A percentile compares a stretch with the other conserved stretches of the same genome.
Evolutionary conservation across 148 eudicot genomes (phyloP).

Genomic region (Cornus controversa): DNA sequence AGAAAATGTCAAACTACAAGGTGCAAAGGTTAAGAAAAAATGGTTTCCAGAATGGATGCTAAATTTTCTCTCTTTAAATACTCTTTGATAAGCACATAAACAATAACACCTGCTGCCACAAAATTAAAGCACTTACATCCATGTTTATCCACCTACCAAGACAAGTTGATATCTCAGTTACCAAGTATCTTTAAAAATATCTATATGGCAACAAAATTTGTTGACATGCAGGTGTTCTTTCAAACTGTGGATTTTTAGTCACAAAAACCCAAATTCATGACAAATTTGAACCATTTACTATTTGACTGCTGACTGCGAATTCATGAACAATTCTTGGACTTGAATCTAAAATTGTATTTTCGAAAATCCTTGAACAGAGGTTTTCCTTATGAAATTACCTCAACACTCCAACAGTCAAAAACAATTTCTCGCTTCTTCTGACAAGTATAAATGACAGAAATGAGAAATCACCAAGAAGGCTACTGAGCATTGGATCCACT

Average conservation of each 20-base stretch:
- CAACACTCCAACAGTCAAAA: background rate
- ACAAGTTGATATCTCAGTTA: background rate
- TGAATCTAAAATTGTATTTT: too few species aligned
- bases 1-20: background rate
- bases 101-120: background rate
- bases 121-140: background rate
- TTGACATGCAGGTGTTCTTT: background rate
- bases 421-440: background rate
- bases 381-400: background rate
- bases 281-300: too few species aligned
- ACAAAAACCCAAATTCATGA: too few species aligned
- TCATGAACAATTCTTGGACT: too few species aligned
- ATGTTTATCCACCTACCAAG: background rate
- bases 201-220: background rate
- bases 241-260: too few species aligned
- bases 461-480: conserved; percentile 1
- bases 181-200: background rate
- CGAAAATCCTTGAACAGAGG: background rate
- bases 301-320: too few species aligned
- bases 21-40: background rate
- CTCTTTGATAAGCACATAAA: background rate
- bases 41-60: background rate
- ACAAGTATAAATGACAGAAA: background rate
- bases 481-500: conserved; percentile 16
- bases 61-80: background rate